Conservation (phyloP, 805 yeast species). For the Cyberlindnera amylophila region DNA sequence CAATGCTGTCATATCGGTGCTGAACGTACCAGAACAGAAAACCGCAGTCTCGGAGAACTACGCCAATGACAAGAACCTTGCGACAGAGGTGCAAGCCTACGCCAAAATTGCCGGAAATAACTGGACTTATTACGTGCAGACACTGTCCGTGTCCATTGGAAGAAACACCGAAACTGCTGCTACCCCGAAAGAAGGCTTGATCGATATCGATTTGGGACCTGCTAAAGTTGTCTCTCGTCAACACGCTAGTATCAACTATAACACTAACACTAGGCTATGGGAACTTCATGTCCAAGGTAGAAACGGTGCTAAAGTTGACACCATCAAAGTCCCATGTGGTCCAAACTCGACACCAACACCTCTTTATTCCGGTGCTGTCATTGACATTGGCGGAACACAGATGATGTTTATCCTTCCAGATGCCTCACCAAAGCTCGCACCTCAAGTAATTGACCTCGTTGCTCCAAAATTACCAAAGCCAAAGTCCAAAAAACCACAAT, state of each 20-base stretch:
- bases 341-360: constrained; percentile 45
- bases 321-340: constrained; percentile 43
- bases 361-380: constrained; percentile 79
- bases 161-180: constrained; percentile 54
- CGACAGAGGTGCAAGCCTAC: constrained; percentile 88
- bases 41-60: constrained; percentile 72
- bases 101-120: constrained; percentile 90
- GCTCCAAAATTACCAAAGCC: constrained; percentile 32
- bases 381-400: constrained; percentile 96
- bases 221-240: constrained; percentile 93
- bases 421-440: constrained; percentile 64
- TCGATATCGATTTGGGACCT: constrained; percentile 92
- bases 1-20: constrained; percentile 67
- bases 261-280: constrained; percentile 76
- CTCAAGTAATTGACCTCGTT: constrained; percentile 30
- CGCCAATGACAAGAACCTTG: constrained; percentile 65
- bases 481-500: constrained; percentile 18
- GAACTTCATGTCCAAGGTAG: constrained; percentile 80
- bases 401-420: constrained; percentile 99
- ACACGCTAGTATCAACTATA: constrained; percentile 83
- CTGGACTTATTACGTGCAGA: constrained; percentile 93
- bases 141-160: constrained; percentile 76
- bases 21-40: constrained; percentile 66
- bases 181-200: constrained; percentile 25
- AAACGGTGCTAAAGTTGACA: constrained; percentile 91